Base-by-base conservation (phyloP, 129 eudicot species). In the Flaveria trinervia region DNA sequence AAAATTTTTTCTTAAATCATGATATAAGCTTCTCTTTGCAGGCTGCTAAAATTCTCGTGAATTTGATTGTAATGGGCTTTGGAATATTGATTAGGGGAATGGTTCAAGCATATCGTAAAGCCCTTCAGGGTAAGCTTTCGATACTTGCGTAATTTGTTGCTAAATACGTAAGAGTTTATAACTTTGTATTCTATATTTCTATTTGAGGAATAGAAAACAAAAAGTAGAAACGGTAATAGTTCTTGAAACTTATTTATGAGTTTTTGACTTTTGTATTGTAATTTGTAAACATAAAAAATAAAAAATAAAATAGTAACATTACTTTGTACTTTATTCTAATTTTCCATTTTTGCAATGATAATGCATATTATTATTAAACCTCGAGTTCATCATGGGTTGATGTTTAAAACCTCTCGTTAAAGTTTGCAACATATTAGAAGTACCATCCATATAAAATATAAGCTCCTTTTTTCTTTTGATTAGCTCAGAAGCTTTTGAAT, bases 81-180 rank as follows among this genome's bases (percentile, higher is more conserved):
- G 92, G 96, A 73, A 82, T 92, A 17, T 45, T 92, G 76, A 78
- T 81, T 44, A 89, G 97, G 76, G 97, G 91, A 77, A 52, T 89
- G 62, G 86, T 77, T 66, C 96, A 87, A 82, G 97, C 96, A 59
- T 92, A 89, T 81, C 89, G 92, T 6, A 91, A 92, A 71, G 96
- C 97, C 52, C 83, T 92, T 65, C 80, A 89, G 43, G 89, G 96
- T 92, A 73, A 76, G 85, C 70, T 39, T 59, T 49, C 54, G 25
- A 17, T 49, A 22, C 61, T 12, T 25, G 57, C 13, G 18, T 66
- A 25, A 26, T 30, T n/a, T 11, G 33, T 43, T 59, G 18, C 49
- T 9, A 66, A 62, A 16, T 56, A 43, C 26, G 17, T 33, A 3
- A 5, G 36, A 30, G 41, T 20, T 62, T 13, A 14, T 71, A 14